A percentile compares a stretch with the other conserved stretches of the same genome.
These are phyloP conservation scores for Colletotrichum sidae DNA, from an alignment of 2,329 filamentous ascomycete species.

Conservation along the genomic window DNA sequence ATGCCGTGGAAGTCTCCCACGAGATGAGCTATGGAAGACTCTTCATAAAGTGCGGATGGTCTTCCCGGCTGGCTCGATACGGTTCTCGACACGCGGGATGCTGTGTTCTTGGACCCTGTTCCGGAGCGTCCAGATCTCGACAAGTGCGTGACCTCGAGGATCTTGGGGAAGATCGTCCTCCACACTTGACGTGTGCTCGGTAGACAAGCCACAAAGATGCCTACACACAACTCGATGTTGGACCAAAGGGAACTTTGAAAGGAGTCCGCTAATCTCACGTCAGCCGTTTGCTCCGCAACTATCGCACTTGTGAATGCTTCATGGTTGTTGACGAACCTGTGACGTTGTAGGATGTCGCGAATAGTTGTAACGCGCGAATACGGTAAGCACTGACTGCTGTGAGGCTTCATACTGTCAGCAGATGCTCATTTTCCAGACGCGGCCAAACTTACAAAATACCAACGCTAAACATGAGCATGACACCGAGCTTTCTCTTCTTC, in stretches of 20 bases:
- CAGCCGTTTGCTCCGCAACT: neutral
- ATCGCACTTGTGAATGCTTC: fast-evolving
- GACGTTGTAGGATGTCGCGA: constrained; percentile 26
- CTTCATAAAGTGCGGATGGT: neutral
- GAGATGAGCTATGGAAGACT: constrained; percentile 30
- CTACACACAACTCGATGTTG: constrained; percentile 20
- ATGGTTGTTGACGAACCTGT: constrained; percentile 8
- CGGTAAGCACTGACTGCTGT: constrained; percentile 31
- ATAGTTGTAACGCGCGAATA: constrained; percentile 2
- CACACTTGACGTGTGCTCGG: constrained; percentile 29
- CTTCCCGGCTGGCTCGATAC: neutral
- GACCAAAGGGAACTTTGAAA: constrained; percentile 24
- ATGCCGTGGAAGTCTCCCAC: constrained; percentile 22
- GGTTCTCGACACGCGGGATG: constrained; percentile 9
- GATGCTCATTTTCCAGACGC: neutral
- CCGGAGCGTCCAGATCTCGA: constrained; percentile 8
- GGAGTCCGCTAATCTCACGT: constrained; percentile 3
- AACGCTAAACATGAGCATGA: constrained; percentile 52
- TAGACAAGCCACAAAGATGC: constrained; percentile 26
- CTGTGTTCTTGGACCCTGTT: constrained; percentile 13
- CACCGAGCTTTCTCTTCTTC: constrained; percentile 49
- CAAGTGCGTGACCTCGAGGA: constrained; percentile 12
- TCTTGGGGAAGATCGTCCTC: constrained; percentile 21
- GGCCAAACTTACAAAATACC: constrained; percentile 38
- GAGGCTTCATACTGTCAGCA: constrained; percentile 8